Conservation (phyloP, 805 yeast species). For the Cyberlindnera japonica region DNA sequence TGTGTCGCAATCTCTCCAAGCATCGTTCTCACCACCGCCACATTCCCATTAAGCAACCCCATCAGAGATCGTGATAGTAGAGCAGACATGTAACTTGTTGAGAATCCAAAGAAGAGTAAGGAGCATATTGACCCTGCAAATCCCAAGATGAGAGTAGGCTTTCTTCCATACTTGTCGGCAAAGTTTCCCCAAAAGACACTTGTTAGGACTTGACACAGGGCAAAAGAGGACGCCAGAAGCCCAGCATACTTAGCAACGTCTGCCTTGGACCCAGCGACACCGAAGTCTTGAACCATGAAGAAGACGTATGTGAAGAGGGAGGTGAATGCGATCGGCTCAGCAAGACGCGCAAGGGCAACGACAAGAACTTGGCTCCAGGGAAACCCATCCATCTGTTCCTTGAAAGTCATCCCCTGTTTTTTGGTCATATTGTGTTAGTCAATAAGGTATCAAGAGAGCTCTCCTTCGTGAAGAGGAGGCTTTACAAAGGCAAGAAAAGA, state of each 20-base stretch:
- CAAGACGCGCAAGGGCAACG: slow-evolving; percentile 9
- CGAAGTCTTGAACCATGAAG: slow-evolving; percentile 17
- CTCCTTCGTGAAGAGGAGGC: not conserved
- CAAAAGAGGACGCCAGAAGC: slow-evolving; percentile 12
- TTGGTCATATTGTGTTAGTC: not conserved
- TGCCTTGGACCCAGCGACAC: slow-evolving; percentile 10
- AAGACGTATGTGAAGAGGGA: slow-evolving; percentile 15
- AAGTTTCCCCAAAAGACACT: slow-evolving; percentile 13
- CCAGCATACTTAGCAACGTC: slow-evolving; percentile 15
- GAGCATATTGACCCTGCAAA: slow-evolving; percentile 10
- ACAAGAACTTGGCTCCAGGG: slow-evolving; percentile 15
- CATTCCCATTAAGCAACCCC: slow-evolving; percentile 16
- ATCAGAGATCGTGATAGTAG: slow-evolving; percentile 7
- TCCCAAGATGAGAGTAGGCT: slow-evolving; percentile 15
- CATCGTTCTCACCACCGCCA: slow-evolving; percentile 16
- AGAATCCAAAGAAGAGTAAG: slow-evolving; percentile 9
- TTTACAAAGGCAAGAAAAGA: not conserved
- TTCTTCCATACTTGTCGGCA: slow-evolving; percentile 15
- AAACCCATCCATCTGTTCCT: slow-evolving; percentile 15
- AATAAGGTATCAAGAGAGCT: not conserved
- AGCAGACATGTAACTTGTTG: slow-evolving; percentile 10
- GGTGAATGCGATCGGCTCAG: slow-evolving; percentile 17
- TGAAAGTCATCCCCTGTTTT: slow-evolving; percentile 5
- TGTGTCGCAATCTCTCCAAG: slow-evolving; percentile 15
- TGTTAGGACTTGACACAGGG: slow-evolving; percentile 12